Conservation (phyloP, 31 red algal species). For the Asparagopsis taxiformis region DNA sequence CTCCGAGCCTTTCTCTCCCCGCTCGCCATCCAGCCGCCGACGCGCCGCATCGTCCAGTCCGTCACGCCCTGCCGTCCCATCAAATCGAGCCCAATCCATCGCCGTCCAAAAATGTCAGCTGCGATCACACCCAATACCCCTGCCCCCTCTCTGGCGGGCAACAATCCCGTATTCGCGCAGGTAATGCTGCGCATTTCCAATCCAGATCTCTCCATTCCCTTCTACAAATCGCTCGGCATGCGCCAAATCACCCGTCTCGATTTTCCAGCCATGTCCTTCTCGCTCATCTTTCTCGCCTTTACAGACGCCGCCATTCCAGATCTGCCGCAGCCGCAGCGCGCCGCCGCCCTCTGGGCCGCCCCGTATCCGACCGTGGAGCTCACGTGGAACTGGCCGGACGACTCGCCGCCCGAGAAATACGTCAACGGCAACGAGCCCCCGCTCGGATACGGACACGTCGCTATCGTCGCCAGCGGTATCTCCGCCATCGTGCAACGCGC, state of each 20-base stretch:
- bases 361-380: conserved; percentile 90
- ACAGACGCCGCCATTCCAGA: conserved; percentile 48
- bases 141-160: conserved; percentile 62
- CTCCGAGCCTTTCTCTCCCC: too few species aligned
- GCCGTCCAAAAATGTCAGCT: conserved; percentile 3
- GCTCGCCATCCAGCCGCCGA: too few species aligned
- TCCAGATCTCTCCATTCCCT: conserved; percentile 37
- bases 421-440: conserved; percentile 67
- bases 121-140: conserved; percentile 4
- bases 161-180: conserved; percentile 88
- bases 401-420: conserved; percentile 31
- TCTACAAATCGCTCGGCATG: conserved; percentile 87
- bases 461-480: conserved; percentile 43
- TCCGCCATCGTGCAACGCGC: conserved; percentile 11
- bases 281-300: conserved; percentile 84
- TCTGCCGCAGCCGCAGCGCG: conserved; percentile 74
- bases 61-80: too few species aligned
- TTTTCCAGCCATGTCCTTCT: conserved; percentile 81
- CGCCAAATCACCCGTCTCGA: conserved; percentile 70
- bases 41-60: too few species aligned
- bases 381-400: conserved; percentile 84
- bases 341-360: conserved; percentile 73
- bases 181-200: conserved; percentile 83
- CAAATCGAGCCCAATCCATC: too few species aligned
- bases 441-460: conserved; percentile 64